Evolutionary conservation across 345 rosid species (phyloP).

Genomic region (Tarenaya hassleriana): DNA sequence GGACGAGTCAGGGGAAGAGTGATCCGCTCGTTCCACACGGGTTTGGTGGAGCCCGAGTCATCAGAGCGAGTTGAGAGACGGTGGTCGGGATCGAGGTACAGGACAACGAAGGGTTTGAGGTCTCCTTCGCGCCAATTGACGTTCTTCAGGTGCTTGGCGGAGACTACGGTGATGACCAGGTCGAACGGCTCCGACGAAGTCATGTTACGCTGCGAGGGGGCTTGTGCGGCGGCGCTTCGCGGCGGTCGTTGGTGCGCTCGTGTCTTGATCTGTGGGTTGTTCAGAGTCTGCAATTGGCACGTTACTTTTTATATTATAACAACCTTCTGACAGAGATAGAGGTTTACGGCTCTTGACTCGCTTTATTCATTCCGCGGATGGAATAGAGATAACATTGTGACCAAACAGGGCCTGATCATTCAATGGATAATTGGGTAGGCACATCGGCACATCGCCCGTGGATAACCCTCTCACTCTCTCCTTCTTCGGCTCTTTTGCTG

Average conservation of each 20-base stretch:
- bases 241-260: slow-evolving; percentile 31
- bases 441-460: slow-evolving; percentile 25
- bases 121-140: slow-evolving; percentile 66
- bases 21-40: slow-evolving; percentile 54
- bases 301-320: no score
- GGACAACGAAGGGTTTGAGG: slow-evolving; percentile 46
- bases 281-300: no score
- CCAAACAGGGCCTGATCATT: slow-evolving; percentile 17
- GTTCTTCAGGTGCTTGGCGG: slow-evolving; percentile 57
- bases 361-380: background rate
- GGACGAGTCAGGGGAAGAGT: slow-evolving; percentile 41
- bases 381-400: slow-evolving; percentile 11
- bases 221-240: slow-evolving; percentile 15
- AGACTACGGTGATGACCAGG: slow-evolving; percentile 36
- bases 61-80: slow-evolving; percentile 49
- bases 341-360: no score
- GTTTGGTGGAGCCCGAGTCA: slow-evolving; percentile 35
- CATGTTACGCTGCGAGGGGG: slow-evolving; percentile 27
- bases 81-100: slow-evolving; percentile 39
- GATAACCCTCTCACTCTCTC: slow-evolving; percentile 24
- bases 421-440: slow-evolving; percentile 19
- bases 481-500: slow-evolving; percentile 19
- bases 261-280: background rate
- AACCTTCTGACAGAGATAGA: no score
- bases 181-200: slow-evolving; percentile 33